Conservation (phyloP, 1,284 basidiomycete genomes). For the Fomitopsis schrenkii region DNA sequence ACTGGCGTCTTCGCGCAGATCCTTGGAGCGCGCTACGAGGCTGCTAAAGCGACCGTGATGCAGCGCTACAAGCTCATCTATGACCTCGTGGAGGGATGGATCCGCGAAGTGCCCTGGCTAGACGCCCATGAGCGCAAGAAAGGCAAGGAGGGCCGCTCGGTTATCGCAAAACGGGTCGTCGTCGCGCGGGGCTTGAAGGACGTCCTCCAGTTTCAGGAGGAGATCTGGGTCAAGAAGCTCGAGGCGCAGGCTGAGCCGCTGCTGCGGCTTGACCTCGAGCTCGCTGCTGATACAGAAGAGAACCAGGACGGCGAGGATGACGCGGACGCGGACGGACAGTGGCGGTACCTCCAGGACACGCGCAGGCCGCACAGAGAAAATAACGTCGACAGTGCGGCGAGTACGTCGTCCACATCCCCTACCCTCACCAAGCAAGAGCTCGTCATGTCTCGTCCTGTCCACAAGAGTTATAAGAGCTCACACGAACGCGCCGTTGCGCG, state of each 20-base stretch:
- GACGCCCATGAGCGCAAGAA: constrained; percentile 33
- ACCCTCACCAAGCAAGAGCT: constrained; percentile 1
- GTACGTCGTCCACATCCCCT: constrained; percentile 4
- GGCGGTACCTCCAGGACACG: not conserved
- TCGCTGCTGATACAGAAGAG: constrained; percentile 20
- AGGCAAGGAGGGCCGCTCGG: constrained; percentile 43
- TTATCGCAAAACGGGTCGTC: constrained; percentile 52
- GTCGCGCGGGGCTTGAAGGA: constrained; percentile 65
- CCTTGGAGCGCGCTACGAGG: constrained; percentile 47
- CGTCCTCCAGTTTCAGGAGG: constrained; percentile 61
- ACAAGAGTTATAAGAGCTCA: constrained; percentile 38
- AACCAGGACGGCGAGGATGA: constrained; percentile 21
- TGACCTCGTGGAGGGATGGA: constrained; percentile 54
- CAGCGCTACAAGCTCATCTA: constrained; percentile 63
- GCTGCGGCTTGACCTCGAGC: constrained; percentile 36
- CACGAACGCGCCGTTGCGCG: constrained; percentile 36
- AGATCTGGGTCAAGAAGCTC: constrained; percentile 45
- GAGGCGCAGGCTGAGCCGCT: constrained; percentile 24
- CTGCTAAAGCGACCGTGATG: constrained; percentile 53
- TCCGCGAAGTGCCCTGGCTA: constrained; percentile 68
- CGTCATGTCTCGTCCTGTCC: constrained; percentile 14
- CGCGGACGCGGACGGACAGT: constrained; percentile 2
- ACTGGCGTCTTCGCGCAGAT: constrained; percentile 49
- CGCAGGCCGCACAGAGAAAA: constrained; percentile 8
- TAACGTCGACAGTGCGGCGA: not conserved